Evolutionary conservation across 2,329 filamentous ascomycete species (phyloP).

Genomic region (Parasarocladium wereldwijsianum): DNA sequence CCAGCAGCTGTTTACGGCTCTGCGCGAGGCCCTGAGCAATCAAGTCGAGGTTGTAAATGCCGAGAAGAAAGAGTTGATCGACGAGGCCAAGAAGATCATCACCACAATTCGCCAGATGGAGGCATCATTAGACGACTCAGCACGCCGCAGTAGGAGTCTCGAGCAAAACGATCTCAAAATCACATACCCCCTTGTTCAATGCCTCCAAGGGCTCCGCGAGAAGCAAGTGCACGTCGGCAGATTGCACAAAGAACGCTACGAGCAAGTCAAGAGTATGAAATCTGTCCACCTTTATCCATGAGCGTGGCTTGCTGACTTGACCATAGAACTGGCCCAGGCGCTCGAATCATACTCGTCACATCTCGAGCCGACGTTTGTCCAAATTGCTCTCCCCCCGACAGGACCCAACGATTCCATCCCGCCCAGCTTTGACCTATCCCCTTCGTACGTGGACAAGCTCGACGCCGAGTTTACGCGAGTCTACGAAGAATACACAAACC

Average conservation of each 20-base stretch:
- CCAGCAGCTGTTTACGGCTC: constrained; percentile 67
- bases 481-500: constrained; percentile 88
- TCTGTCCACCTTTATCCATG: not conserved
- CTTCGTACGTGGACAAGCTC: constrained; percentile 70
- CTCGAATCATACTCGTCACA: constrained; percentile 94
- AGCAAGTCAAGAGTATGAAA: constrained; percentile 74
- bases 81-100: constrained; percentile 76
- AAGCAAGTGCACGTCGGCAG: constrained; percentile 70
- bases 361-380: constrained; percentile 77
- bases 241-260: constrained; percentile 79
- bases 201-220: constrained; percentile 68
- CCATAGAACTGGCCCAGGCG: constrained; percentile 73
- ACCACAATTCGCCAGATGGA: constrained; percentile 89
- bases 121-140: constrained; percentile 62
- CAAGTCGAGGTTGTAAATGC: constrained; percentile 72
- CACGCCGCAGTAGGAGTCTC: constrained; percentile 41
- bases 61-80: constrained; percentile 83
- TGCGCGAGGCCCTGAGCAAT: constrained; percentile 83
- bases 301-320: constrained; percentile 5
- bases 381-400: constrained; percentile 72
- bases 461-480: constrained; percentile 87
- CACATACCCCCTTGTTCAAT: constrained; percentile 70
- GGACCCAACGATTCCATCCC: constrained; percentile 62
- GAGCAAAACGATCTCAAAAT: constrained; percentile 58
- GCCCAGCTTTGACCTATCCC: constrained; percentile 82